These are phyloP conservation scores for Leucoagaricus sp. DNA, from an alignment of 1,284 basidiomycete genomes.

Conservation along the genomic window DNA sequence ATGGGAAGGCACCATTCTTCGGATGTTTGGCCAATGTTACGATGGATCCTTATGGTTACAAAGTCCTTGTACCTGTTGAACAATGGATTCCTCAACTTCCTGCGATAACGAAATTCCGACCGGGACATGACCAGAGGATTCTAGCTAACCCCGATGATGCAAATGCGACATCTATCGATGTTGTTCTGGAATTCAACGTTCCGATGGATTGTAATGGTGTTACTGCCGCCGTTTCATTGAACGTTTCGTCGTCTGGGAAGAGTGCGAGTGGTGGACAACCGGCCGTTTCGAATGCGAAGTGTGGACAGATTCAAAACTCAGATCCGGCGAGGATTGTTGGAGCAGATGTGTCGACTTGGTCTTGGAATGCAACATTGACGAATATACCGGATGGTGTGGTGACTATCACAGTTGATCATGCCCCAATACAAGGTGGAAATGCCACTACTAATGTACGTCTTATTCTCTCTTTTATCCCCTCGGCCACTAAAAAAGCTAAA, in stretches of 20 bases:
- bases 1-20: constrained; percentile 59
- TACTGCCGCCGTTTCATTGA: constrained; percentile 61
- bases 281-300: constrained; percentile 50
- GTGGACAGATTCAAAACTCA: constrained; percentile 46
- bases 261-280: constrained; percentile 45
- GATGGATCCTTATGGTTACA: constrained; percentile 78
- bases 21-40: constrained; percentile 73
- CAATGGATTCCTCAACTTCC: constrained; percentile 75
- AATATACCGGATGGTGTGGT: constrained; percentile 82
- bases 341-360: constrained; percentile 60
- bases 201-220: constrained; percentile 75
- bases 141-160: constrained; percentile 45
- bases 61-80: constrained; percentile 68
- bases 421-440: constrained; percentile 43
- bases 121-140: constrained; percentile 84
- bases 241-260: constrained; percentile 69
- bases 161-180: constrained; percentile 64
- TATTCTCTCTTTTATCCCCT: constrained; percentile 9
- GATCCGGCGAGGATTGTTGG: constrained; percentile 51
- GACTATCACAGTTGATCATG: constrained; percentile 66
- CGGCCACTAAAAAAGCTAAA: constrained; percentile 20
- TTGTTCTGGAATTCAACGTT: constrained; percentile 78
- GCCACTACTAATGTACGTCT: constrained; percentile 55
- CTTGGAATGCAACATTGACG: constrained; percentile 71
- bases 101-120: constrained; percentile 74